Evolutionary conservation across 768 basidiomycete species (phyloP).

Genomic region (Tulasnella sp.): DNA sequence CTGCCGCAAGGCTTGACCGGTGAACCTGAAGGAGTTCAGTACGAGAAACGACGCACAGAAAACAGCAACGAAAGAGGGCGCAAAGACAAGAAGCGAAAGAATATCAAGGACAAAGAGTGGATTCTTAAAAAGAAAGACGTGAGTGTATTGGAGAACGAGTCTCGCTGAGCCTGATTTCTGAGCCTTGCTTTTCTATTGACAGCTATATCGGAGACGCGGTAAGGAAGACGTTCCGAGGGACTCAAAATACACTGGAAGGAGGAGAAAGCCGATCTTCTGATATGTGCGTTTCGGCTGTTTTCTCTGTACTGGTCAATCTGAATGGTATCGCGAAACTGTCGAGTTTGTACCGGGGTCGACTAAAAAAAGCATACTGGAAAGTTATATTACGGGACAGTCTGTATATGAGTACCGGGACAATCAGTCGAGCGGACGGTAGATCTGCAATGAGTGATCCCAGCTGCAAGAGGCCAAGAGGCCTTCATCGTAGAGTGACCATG

Average conservation of each 20-base stretch:
- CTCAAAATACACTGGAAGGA: slow-evolving; percentile 90
- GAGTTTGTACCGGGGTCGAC: not conserved
- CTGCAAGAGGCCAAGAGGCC: slow-evolving; percentile 83
- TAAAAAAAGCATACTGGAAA: not conserved
- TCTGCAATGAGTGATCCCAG: slow-evolving; percentile 58
- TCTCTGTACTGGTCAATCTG: not conserved
- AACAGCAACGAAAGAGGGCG: slow-evolving; percentile 51
- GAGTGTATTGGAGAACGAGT: slow-evolving; percentile 34
- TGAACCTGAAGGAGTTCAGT: slow-evolving; percentile 55
- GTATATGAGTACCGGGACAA: not conserved
- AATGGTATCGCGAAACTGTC: not conserved
- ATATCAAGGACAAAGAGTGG: slow-evolving; percentile 73
- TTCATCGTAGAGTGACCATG: slow-evolving; percentile 90
- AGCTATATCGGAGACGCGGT: slow-evolving; percentile 81
- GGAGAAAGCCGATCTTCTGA: slow-evolving; percentile 75
- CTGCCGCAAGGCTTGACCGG: slow-evolving; percentile 75
- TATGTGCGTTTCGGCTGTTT: not conserved
- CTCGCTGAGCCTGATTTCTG: slow-evolving; percentile 22
- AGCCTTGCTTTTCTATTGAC: not conserved
- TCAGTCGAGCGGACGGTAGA: slow-evolving; percentile 28
- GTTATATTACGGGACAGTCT: no score
- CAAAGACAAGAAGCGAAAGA: slow-evolving; percentile 66
- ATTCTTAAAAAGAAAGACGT: slow-evolving; percentile 97
- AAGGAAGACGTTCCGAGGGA: slow-evolving; percentile 81
- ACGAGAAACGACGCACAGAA: slow-evolving; percentile 70